Conservation (phyloP, 495 filamentous ascomycete genomes). For the Xylaria acuta region DNA sequence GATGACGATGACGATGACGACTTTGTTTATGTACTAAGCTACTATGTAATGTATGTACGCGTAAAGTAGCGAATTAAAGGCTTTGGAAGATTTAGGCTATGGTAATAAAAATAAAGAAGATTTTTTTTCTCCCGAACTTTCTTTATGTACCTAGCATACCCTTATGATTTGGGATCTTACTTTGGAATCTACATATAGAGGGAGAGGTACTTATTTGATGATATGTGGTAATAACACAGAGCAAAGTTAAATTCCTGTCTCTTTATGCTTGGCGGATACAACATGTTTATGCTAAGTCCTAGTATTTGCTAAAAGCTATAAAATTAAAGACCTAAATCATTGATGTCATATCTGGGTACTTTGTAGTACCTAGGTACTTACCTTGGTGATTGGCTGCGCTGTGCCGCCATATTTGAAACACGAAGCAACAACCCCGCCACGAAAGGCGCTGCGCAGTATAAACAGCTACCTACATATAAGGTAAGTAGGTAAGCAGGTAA, state of each 20-base stretch:
- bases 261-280: too few relatives aligned
- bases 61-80: neutral
- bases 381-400: neutral
- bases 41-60: too few relatives aligned
- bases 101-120: neutral
- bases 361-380: neutral
- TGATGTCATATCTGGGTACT: too few relatives aligned
- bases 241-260: too few relatives aligned
- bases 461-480: too few relatives aligned
- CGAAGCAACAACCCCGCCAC: neutral
- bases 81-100: neutral
- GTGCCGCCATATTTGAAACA: neutral
- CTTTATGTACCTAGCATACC: too few relatives aligned
- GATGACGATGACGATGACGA: neutral
- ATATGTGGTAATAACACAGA: too few relatives aligned
- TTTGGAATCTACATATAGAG: too few relatives aligned
- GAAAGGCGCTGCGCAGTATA: neutral
- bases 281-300: neutral
- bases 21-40: neutral
- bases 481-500: too few relatives aligned
- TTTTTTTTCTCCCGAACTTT: too few relatives aligned
- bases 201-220: too few relatives aligned
- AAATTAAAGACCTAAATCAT: neutral
- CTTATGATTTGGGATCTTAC: too few relatives aligned
- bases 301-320: neutral